phyloP scores from a whole-genome alignment of 495 filamentous ascomycete genomes.

The Hypoxylon subgilvum region DNA sequence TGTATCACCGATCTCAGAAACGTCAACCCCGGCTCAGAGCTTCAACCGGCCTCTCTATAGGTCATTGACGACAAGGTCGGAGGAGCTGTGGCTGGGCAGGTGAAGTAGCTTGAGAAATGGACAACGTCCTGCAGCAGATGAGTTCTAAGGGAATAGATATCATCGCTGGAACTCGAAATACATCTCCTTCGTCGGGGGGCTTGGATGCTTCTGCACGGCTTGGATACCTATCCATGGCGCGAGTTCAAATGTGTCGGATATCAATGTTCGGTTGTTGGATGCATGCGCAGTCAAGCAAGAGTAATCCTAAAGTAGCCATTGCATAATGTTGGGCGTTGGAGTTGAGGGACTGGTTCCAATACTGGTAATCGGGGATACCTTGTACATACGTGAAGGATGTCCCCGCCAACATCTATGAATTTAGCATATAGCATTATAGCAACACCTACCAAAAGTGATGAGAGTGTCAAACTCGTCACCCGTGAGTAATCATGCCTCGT shows the following conservation, averaged over 20 bases:
- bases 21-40: conserved; percentile 17
- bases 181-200: too few relatives aligned
- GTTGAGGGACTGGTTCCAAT: conserved; percentile 2
- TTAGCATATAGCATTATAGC: conserved; percentile 10
- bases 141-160: too few relatives aligned
- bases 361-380: background rate
- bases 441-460: background rate
- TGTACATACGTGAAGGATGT: conserved; percentile 32
- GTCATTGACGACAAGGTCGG: conserved; percentile 32
- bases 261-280: background rate
- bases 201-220: too few relatives aligned
- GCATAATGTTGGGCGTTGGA: conserved; percentile 27
- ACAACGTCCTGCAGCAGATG: background rate
- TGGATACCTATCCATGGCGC: too few relatives aligned
- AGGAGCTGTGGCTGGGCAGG: conserved; percentile 29
- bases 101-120: background rate
- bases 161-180: too few relatives aligned
- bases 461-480: too few relatives aligned
- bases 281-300: background rate
- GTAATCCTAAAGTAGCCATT: conserved; percentile 4
- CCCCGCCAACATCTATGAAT: conserved; percentile 18
- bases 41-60: conserved; percentile 20
- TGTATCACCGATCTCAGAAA: conserved; percentile 31
- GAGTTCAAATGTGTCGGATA: background rate
- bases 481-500: too few relatives aligned